Conservation (phyloP, 257 asterid species). For the Solanum arcanum region DNA sequence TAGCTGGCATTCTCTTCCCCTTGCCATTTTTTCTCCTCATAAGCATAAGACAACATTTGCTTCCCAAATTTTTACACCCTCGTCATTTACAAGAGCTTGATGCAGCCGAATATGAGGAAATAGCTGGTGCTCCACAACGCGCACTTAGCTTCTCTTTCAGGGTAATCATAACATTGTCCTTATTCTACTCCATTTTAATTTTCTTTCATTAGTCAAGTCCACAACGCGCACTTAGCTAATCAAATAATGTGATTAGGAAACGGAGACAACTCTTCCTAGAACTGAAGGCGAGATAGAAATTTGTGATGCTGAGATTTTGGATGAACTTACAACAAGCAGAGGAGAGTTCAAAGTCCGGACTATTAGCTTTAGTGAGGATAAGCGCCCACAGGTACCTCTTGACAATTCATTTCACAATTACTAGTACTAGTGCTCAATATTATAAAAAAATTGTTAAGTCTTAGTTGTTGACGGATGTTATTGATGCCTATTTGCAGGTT, state of each 20-base stretch:
- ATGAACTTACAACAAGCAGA: constrained; percentile 46
- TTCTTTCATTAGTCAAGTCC: not conserved
- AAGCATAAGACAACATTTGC: constrained; percentile 35
- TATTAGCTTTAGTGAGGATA: constrained; percentile 30
- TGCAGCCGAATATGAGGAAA: constrained; percentile 55
- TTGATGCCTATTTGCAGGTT: not conserved
- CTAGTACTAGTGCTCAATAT: not conserved
- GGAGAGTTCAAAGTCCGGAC: constrained; percentile 45
- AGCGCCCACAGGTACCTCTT: constrained; percentile 19
- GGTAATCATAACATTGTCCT: constrained; percentile 5
- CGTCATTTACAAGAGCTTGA: constrained; percentile 39
- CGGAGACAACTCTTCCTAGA: not conserved
- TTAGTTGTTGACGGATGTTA: not conserved
- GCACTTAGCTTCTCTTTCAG: constrained; percentile 23
- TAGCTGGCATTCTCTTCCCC: constrained; percentile 56
- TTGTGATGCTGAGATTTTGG: constrained; percentile 39
- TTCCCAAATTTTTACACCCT: constrained; percentile 32
- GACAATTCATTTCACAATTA: not conserved
- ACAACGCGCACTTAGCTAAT: not conserved
- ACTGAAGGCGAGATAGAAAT: constrained; percentile 10
- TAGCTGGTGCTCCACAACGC: constrained; percentile 27
- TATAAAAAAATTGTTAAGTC: not conserved
- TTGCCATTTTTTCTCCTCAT: constrained; percentile 49
- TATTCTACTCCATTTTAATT: not conserved
- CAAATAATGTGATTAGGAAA: constrained; percentile 12